phyloP scores from a whole-genome alignment of 2,329 filamentous ascomycete genomes.

The Exophiala dermatitidis region DNA sequence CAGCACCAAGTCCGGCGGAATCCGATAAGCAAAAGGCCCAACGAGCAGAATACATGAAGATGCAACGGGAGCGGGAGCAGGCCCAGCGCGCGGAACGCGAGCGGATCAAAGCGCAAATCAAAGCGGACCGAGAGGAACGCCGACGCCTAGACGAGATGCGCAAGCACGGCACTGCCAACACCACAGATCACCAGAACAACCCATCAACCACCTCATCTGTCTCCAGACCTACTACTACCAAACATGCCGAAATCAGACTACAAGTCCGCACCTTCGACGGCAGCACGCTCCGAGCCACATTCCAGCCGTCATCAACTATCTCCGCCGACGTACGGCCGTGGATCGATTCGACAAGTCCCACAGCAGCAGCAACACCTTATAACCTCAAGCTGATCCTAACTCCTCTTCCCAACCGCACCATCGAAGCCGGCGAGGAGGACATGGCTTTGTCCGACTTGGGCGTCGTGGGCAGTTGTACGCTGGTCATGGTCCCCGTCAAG shows the following conservation, averaged over 20 bases:
- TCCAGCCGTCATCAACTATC: constrained; percentile 59
- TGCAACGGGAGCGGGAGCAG: constrained; percentile 55
- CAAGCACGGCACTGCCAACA: constrained; percentile 29
- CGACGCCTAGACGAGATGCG: constrained; percentile 49
- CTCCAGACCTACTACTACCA: constrained; percentile 10
- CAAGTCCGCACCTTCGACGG: constrained; percentile 82
- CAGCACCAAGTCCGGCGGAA: background rate
- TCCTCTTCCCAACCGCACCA: constrained; percentile 65
- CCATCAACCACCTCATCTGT: constrained; percentile 5
- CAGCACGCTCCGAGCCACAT: constrained; percentile 65
- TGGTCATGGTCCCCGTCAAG: constrained; percentile 69
- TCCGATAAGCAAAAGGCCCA: constrained; percentile 21
- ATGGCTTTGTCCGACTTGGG: constrained; percentile 61
- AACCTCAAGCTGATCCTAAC: constrained; percentile 77
- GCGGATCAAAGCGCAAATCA: constrained; percentile 66
- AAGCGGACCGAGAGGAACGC: constrained; percentile 66
- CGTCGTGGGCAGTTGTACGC: constrained; percentile 69
- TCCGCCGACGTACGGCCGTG: constrained; percentile 62
- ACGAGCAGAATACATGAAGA: constrained; percentile 24
- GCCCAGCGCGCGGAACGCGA: constrained; percentile 62
- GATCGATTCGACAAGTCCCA: constrained; percentile 59
- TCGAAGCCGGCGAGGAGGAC: constrained; percentile 68
- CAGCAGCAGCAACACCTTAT: constrained; percentile 55
- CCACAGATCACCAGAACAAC: background rate
- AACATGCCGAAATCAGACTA: constrained; percentile 48